phyloP scores from a whole-genome alignment of 2,329 filamentous ascomycete species.

The Trichoderma arundinaceum region DNA sequence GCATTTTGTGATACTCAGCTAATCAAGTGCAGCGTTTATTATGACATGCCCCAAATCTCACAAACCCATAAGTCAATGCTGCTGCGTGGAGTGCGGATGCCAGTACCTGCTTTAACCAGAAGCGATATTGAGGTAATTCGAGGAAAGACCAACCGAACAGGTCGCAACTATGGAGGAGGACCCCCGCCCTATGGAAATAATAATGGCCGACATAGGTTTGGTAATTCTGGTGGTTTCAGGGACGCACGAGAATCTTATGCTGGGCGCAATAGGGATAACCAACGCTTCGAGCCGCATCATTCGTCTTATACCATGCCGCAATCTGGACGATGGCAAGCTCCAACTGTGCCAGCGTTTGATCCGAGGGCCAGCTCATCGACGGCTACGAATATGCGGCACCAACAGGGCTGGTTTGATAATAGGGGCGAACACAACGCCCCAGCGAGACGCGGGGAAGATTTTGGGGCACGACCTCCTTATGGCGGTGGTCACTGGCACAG shows the following conservation, averaged over 20 bases:
- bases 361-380: background rate
- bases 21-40: slow-evolving; percentile 70
- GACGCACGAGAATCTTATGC: slow-evolving; percentile 21
- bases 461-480: slow-evolving; percentile 10
- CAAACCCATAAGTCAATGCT: slow-evolving; percentile 93
- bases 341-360: slow-evolving; percentile 14
- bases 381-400: background rate
- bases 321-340: slow-evolving; percentile 14
- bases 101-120: slow-evolving; percentile 72
- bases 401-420: slow-evolving; percentile 12
- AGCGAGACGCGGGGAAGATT: slow-evolving; percentile 2
- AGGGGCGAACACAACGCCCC: slow-evolving; percentile 6
- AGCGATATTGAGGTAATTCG: slow-evolving; percentile 77
- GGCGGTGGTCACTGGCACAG: slow-evolving; percentile 13
- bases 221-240: slow-evolving; percentile 40
- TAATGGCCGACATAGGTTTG: slow-evolving; percentile 37
- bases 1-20: slow-evolving; percentile 36
- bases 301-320: slow-evolving; percentile 31
- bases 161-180: slow-evolving; percentile 40
- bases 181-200: slow-evolving; percentile 31
- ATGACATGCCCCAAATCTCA: slow-evolving; percentile 75
- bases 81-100: slow-evolving; percentile 78
- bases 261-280: slow-evolving; percentile 33
- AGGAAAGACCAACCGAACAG: slow-evolving; percentile 63
- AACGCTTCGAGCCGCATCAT: slow-evolving; percentile 21